Conservation (phyloP, 2,329 filamentous ascomycete species). For the Ophiostoma novo-ulmi region DNA sequence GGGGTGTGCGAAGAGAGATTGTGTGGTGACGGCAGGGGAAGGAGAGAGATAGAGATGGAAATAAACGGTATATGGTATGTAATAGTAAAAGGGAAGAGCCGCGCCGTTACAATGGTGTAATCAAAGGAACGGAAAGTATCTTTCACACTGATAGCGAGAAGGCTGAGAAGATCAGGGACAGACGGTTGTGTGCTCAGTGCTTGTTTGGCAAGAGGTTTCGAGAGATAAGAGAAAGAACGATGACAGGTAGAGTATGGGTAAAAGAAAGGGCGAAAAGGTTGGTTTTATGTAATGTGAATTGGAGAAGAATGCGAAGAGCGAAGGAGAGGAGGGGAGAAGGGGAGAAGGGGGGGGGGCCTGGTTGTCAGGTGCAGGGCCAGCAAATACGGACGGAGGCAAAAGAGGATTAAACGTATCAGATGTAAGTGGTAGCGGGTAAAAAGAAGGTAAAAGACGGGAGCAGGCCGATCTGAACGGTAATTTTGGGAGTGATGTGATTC, state of each 20-base stretch:
- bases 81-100: slow-evolving; percentile 25
- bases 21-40: not conserved
- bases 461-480: not conserved
- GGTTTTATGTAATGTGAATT: slow-evolving; percentile 49
- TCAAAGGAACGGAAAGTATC: not conserved
- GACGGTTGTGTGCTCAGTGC: slow-evolving; percentile 26
- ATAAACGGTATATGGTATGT: slow-evolving; percentile 19
- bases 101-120: slow-evolving; percentile 15
- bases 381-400: slow-evolving; percentile 15
- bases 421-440: not conserved
- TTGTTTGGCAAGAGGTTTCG: slow-evolving; percentile 21
- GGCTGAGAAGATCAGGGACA: slow-evolving; percentile 11
- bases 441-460: not conserved
- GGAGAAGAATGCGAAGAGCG: slow-evolving; percentile 29
- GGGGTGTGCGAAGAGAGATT: slow-evolving; percentile 15
- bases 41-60: not conserved
- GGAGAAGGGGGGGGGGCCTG: slow-evolving; percentile 23
- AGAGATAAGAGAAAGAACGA: slow-evolving; percentile 38
- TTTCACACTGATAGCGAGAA: slow-evolving; percentile 4
- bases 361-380: slow-evolving; percentile 9
- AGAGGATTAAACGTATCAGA: slow-evolving; percentile 4
- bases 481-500: not conserved
- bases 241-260: slow-evolving; percentile 42
- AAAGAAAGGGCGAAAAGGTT: slow-evolving; percentile 40
- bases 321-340: slow-evolving; percentile 29